Evolutionary conservation across 805 yeast genomes (phyloP).

Genomic region (Candida cerambycidarum): DNA sequence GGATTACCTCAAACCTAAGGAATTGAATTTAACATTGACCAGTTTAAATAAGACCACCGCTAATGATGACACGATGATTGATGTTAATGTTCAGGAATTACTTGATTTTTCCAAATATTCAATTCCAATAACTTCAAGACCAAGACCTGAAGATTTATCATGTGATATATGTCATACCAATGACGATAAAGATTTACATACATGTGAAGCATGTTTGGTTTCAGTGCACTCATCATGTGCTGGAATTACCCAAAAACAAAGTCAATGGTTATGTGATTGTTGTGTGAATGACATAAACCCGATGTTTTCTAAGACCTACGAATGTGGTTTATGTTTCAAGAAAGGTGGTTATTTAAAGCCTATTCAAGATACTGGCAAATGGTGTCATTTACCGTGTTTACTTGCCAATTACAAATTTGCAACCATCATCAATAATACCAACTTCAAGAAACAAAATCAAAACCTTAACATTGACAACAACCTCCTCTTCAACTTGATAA

Average conservation of each 20-base stretch:
- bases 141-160: background rate
- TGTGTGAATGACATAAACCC: constrained; percentile 74
- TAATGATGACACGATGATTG: too few species aligned
- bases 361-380: constrained; percentile 57
- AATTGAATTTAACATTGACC: constrained; percentile 14
- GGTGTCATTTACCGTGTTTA: constrained; percentile 81
- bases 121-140: background rate
- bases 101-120: constrained; percentile 18
- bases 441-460: background rate
- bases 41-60: background rate
- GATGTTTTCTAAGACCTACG: constrained; percentile 51
- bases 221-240: constrained; percentile 71
- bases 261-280: constrained; percentile 76
- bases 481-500: background rate
- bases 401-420: constrained; percentile 47
- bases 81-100: constrained; percentile 19
- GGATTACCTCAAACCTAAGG: constrained; percentile 20
- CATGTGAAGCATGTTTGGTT: constrained; percentile 67
- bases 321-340: constrained; percentile 66
- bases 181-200: constrained; percentile 38
- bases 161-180: constrained; percentile 5
- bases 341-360: constrained; percentile 64
- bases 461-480: background rate
- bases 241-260: constrained; percentile 39
- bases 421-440: constrained; percentile 7